Evolutionary conservation across 768 basidiomycete species (phyloP).

Genomic region (Dioszegia crocea): DNA sequence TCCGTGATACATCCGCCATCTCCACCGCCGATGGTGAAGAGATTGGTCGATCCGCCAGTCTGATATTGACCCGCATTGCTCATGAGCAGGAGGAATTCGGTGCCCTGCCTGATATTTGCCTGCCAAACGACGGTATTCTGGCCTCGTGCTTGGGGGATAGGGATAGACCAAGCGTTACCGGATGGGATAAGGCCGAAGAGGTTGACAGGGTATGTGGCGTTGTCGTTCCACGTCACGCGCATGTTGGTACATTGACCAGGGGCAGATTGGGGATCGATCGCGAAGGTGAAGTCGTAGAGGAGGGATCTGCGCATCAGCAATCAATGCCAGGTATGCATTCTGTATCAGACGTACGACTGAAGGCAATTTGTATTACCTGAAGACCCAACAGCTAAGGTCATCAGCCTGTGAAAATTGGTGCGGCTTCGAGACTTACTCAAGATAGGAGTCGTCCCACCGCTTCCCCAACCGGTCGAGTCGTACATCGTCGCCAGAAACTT

Average conservation of each 20-base stretch:
- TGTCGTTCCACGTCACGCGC: slow-evolving; percentile 34
- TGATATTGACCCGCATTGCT: slow-evolving; percentile 37
- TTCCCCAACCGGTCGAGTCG: slow-evolving; percentile 37
- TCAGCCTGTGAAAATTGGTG: slow-evolving; percentile 1
- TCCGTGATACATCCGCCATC: slow-evolving; percentile 31
- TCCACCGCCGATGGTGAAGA: slow-evolving; percentile 36
- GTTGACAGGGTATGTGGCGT: slow-evolving; percentile 37
- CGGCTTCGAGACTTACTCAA: slow-evolving; percentile 32
- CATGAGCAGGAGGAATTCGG: slow-evolving; percentile 44
- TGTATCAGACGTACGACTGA: slow-evolving; percentile 16
- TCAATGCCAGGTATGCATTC: neutral
- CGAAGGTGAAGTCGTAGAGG: slow-evolving; percentile 47
- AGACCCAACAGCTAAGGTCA: slow-evolving; percentile 38
- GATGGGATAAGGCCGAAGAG: slow-evolving; percentile 46
- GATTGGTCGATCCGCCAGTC: slow-evolving; percentile 36
- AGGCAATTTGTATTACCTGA: slow-evolving; percentile 33
- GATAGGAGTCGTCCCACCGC: slow-evolving; percentile 37
- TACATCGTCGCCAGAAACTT: slow-evolving; percentile 44
- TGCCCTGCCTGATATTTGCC: slow-evolving; percentile 38
- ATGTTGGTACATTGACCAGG: slow-evolving; percentile 34
- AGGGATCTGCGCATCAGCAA: slow-evolving; percentile 19
- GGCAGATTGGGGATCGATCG: slow-evolving; percentile 27
- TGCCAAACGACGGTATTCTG: slow-evolving; percentile 26
- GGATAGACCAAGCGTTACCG: slow-evolving; percentile 39
- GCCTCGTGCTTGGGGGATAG: slow-evolving; percentile 23